Evolutionary conservation across 768 basidiomycete species (phyloP).

Genomic region (Dacryopinax spathularia): DNA sequence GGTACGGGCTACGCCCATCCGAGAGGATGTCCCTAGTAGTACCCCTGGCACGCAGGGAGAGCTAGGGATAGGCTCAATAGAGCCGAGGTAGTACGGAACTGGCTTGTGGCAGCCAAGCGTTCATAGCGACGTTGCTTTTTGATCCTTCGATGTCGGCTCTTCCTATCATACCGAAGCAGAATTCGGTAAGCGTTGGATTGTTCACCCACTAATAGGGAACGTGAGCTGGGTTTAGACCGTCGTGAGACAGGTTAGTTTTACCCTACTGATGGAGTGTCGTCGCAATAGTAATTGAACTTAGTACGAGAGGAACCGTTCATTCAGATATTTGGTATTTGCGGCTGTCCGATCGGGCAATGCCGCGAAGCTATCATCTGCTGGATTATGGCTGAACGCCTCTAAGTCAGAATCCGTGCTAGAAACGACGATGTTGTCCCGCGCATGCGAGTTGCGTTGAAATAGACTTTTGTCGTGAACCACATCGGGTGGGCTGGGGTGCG

Average conservation of each 20-base stretch:
- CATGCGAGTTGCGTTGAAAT: slow-evolving; percentile 49
- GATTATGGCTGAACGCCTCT: slow-evolving; percentile 78
- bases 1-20: too few relatives aligned
- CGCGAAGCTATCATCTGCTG: slow-evolving; percentile 68
- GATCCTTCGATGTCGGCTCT: slow-evolving; percentile 72
- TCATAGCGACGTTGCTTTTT: slow-evolving; percentile 75
- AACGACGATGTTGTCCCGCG: slow-evolving; percentile 56
- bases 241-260: slow-evolving; percentile 79
- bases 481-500: slow-evolving; percentile 38
- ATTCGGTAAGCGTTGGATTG: slow-evolving; percentile 69
- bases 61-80: too few relatives aligned
- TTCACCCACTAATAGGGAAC: slow-evolving; percentile 70
- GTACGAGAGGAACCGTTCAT: slow-evolving; percentile 73
- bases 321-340: slow-evolving; percentile 72
- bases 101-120: slow-evolving; percentile 71
- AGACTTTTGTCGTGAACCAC: slow-evolving; percentile 59
- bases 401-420: slow-evolving; percentile 70
- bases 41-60: too few relatives aligned
- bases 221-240: slow-evolving; percentile 73
- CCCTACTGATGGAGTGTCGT: slow-evolving; percentile 66
- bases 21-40: too few relatives aligned
- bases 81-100: too few relatives aligned
- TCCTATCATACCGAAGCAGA: slow-evolving; percentile 71
- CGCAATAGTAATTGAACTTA: slow-evolving; percentile 66
- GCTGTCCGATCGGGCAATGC: slow-evolving; percentile 66